A percentile compares a stretch with the other conserved stretches of the same genome.
phyloP scores from a whole-genome alignment of 1,139 yeast species.

The Suhomyces wounanorum region DNA sequence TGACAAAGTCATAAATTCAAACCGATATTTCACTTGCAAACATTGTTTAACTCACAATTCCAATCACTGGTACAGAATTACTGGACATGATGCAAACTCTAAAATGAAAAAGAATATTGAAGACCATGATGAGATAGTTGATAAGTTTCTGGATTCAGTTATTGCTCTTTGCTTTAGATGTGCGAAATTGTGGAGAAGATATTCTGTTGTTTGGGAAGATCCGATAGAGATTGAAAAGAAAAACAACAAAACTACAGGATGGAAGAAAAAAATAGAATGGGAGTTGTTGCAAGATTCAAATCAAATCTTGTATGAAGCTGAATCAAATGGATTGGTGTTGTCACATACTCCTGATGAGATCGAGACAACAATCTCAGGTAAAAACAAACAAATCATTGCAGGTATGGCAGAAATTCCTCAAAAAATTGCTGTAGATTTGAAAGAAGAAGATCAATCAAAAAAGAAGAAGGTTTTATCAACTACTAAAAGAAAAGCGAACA shows the following conservation, averaged over 20 bases:
- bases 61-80: constrained; percentile 68
- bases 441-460: constrained; percentile 7
- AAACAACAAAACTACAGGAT: constrained; percentile 42
- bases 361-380: constrained; percentile 6
- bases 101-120: constrained; percentile 17
- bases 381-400: constrained; percentile 4
- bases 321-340: constrained; percentile 15
- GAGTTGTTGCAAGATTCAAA: constrained; percentile 73
- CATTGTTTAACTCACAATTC: constrained; percentile 61
- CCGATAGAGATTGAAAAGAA: constrained; percentile 69
- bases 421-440: neutral
- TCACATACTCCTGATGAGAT: constrained; percentile 10
- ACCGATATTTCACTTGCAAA: constrained; percentile 56
- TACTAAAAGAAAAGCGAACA: constrained; percentile 7
- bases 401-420: too few relatives aligned
- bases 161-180: constrained; percentile 80
- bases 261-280: constrained; percentile 65
- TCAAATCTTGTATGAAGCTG: constrained; percentile 52
- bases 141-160: constrained; percentile 23
- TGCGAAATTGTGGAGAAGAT: constrained; percentile 88
- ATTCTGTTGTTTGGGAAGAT: constrained; percentile 87
- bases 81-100: constrained; percentile 54
- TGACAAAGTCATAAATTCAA: constrained; percentile 40
- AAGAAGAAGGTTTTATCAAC: constrained; percentile 4
- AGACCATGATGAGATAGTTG: constrained; percentile 24